phyloP scores from a whole-genome alignment of 257 asterid genomes.

The Jasminum sambac region DNA sequence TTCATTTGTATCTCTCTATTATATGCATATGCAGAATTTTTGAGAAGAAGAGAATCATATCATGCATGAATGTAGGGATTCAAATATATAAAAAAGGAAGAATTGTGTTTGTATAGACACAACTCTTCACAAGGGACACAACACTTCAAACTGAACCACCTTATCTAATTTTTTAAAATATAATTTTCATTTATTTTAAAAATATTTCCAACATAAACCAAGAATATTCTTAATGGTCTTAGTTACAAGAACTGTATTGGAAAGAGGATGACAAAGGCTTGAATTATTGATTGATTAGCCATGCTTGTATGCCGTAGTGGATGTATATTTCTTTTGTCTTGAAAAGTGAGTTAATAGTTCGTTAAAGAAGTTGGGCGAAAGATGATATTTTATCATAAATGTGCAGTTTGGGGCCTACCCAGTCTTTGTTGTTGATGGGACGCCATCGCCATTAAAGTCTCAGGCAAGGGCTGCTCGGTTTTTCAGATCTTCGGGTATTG shows the following conservation, averaged over 20 bases:
- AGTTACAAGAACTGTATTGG: neutral
- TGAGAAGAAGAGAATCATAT: too few species aligned
- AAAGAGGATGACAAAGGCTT: neutral
- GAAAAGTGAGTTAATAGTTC: slow-evolving; percentile 16
- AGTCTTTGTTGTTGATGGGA: slow-evolving; percentile 84
- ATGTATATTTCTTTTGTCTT: neutral
- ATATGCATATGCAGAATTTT: too few species aligned
- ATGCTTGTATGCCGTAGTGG: neutral
- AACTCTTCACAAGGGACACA: too few species aligned
- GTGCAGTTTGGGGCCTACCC: slow-evolving; percentile 95
- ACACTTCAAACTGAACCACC: too few species aligned
- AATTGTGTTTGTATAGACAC: too few species aligned
- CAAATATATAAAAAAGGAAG: too few species aligned
- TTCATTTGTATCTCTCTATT: too few species aligned
- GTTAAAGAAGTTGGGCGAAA: slow-evolving; percentile 10
- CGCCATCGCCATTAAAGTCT: slow-evolving; percentile 89
- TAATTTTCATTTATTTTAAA: too few species aligned
- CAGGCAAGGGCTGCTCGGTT: slow-evolving; percentile 73
- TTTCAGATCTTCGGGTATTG: slow-evolving; percentile 67
- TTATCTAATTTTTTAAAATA: too few species aligned
- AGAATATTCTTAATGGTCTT: slow-evolving; percentile 2
- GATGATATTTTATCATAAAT: slow-evolving; percentile 27
- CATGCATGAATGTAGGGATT: too few species aligned
- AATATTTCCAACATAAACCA: too few species aligned
- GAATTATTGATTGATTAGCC: neutral